A percentile compares a stretch with the other conserved stretches of the same genome.
These are phyloP conservation scores for Melocanna baccifera DNA, from an alignment of 176 grass and related monocot genomes.

Conservation along the genomic window DNA sequence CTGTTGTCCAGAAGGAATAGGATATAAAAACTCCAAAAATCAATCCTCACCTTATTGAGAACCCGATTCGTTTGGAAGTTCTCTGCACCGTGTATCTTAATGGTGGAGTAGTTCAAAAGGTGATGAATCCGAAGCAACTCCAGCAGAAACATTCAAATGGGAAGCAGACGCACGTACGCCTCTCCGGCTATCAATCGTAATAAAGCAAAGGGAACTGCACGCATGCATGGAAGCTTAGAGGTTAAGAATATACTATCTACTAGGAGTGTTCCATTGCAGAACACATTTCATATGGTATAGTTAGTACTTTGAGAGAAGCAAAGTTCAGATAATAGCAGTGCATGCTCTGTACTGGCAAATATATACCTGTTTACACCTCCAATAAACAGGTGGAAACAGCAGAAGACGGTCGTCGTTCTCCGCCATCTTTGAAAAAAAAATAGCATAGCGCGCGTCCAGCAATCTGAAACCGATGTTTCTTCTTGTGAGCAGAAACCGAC, in stretches of 20 bases:
- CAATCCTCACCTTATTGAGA: background rate
- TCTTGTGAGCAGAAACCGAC: background rate
- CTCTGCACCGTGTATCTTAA: no score
- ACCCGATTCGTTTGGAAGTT: background rate
- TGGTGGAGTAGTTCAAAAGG: slow-evolving; percentile 23
- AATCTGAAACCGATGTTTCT: background rate
- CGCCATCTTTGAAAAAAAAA: background rate
- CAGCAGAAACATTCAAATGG: background rate
- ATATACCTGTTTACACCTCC: no score
- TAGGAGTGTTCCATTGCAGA: background rate
- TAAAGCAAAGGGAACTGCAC: background rate
- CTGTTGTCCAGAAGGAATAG: background rate
- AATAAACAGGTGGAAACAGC: no score
- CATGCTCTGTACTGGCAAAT: no score
- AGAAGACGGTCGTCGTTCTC: no score
- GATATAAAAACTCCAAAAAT: background rate
- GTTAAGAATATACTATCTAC: background rate
- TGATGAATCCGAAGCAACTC: background rate
- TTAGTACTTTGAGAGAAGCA: no score
- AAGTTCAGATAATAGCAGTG: no score
- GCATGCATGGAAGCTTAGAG: background rate
- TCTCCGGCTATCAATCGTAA: background rate
- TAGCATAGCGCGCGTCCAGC: background rate
- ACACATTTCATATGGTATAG: background rate
- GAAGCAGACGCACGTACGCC: background rate